phyloP scores from a whole-genome alignment of 306 rosid genomes.

The Inga oerstediana region DNA sequence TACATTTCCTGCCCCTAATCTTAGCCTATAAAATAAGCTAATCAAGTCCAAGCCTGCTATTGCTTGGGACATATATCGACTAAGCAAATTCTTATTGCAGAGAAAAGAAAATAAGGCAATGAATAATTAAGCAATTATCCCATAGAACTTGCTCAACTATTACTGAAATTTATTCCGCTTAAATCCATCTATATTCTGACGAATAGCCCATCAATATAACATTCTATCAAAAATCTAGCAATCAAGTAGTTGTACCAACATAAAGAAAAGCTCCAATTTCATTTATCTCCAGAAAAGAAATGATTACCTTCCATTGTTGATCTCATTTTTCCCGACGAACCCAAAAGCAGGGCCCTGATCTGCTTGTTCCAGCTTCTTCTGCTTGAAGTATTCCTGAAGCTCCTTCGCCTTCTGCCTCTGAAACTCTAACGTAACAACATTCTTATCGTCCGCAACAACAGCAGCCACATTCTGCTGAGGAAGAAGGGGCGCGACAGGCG shows the following conservation, averaged over 20 bases:
- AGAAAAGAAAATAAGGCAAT: neutral
- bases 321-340: conserved; percentile 79
- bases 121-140: neutral
- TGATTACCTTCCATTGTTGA: conserved; percentile 77
- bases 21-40: neutral
- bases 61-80: neutral
- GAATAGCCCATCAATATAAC: neutral
- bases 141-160: neutral
- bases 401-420: conserved; percentile 93
- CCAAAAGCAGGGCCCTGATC: conserved; percentile 84
- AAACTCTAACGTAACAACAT: conserved; percentile 71
- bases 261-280: conserved; percentile 1
- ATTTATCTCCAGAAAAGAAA: neutral
- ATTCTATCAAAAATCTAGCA: conserved; percentile 1
- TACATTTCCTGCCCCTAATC: neutral
- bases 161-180: neutral
- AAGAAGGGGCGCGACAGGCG: conserved; percentile 30
- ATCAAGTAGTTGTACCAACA: conserved; percentile 1
- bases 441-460: conserved; percentile 45
- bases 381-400: conserved; percentile 83
- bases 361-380: conserved; percentile 87
- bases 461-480: conserved; percentile 34
- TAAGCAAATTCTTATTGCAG: neutral
- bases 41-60: neutral
- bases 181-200: neutral